phyloP scores from a whole-genome alignment of 805 yeast species.

The Teunomyces atbi region DNA sequence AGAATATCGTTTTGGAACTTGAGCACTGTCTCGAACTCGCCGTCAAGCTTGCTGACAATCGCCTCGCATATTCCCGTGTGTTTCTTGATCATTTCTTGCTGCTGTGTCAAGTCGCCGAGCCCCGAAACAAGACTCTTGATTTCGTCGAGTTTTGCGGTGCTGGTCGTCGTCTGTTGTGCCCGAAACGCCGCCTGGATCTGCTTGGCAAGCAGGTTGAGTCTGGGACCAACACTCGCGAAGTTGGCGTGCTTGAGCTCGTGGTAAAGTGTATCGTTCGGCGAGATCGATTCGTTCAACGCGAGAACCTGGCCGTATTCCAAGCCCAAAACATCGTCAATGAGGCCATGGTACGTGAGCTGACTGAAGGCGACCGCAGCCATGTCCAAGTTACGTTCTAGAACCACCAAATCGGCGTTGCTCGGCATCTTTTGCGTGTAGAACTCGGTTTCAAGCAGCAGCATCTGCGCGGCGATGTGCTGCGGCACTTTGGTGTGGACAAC shows the following conservation, averaged over 20 bases:
- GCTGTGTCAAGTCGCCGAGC: slow-evolving; percentile 61
- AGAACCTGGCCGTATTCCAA: slow-evolving; percentile 30
- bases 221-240: slow-evolving; percentile 76
- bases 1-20: slow-evolving; percentile 72
- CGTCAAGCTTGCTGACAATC: slow-evolving; percentile 48
- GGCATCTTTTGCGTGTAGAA: slow-evolving; percentile 34
- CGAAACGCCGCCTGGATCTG: slow-evolving; percentile 68
- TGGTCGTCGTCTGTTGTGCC: slow-evolving; percentile 35
- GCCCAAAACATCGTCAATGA: slow-evolving; percentile 69
- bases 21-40: slow-evolving; percentile 45
- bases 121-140: slow-evolving; percentile 72
- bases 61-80: slow-evolving; percentile 76
- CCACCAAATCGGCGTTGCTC: slow-evolving; percentile 66
- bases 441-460: slow-evolving; percentile 36
- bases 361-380: slow-evolving; percentile 65
- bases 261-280: slow-evolving; percentile 53
- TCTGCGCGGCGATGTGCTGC: slow-evolving; percentile 34
- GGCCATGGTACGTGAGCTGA: slow-evolving; percentile 80
- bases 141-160: slow-evolving; percentile 19
- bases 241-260: slow-evolving; percentile 58
- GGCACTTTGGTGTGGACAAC: slow-evolving; percentile 37
- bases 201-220: slow-evolving; percentile 68
- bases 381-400: slow-evolving; percentile 78
- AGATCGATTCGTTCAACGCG: slow-evolving; percentile 58
- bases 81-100: slow-evolving; percentile 65